Percentiles rank a stretch among this genome's conserved stretches.
phyloP scores from a whole-genome alignment of 192 early-diverging fungal genomes.

The Coemansia sp. region DNA sequence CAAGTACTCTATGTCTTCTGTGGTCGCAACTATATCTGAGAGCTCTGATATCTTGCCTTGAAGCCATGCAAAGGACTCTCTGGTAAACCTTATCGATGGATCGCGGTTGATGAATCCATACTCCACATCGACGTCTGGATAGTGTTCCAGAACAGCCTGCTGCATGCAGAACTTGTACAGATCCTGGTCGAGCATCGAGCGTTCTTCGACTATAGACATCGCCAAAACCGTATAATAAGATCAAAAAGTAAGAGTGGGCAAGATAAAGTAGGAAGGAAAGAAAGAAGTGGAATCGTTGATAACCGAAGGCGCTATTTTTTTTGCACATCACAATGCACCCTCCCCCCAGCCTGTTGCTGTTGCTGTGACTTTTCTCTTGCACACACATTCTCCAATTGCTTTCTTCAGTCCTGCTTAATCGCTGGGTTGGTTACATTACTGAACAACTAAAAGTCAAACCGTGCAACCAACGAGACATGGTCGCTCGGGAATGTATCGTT shows the following conservation, averaged over 20 bases:
- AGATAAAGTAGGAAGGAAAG: not conserved
- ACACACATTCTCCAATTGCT: no score
- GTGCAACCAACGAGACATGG: conserved; percentile 43
- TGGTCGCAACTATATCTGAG: conserved; percentile 8
- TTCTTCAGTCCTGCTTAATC: no score
- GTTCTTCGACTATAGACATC: conserved; percentile 14
- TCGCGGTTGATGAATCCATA: conserved; percentile 72
- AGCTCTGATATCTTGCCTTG: conserved; percentile 40
- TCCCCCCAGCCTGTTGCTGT: no score
- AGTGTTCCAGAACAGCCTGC: conserved; percentile 71
- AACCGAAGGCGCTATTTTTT: no score
- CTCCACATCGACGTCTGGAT: conserved; percentile 57
- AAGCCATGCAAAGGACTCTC: conserved; percentile 50
- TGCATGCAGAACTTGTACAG: conserved; percentile 87
- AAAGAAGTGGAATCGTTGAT: not conserved
- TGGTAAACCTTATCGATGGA: conserved; percentile 42
- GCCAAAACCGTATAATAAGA: no score
- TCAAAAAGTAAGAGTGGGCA: not conserved
- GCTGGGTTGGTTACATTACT: no score
- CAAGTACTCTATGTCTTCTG: conserved; percentile 51
- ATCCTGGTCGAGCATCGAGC: conserved; percentile 78
- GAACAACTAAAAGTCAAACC: conserved; percentile 19
- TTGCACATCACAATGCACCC: no score
- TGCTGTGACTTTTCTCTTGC: no score
- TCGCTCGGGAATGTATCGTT: conserved; percentile 51